Base-by-base conservation (phyloP, 176 grass and related monocot species). In the Phoenix roebelenii region DNA sequence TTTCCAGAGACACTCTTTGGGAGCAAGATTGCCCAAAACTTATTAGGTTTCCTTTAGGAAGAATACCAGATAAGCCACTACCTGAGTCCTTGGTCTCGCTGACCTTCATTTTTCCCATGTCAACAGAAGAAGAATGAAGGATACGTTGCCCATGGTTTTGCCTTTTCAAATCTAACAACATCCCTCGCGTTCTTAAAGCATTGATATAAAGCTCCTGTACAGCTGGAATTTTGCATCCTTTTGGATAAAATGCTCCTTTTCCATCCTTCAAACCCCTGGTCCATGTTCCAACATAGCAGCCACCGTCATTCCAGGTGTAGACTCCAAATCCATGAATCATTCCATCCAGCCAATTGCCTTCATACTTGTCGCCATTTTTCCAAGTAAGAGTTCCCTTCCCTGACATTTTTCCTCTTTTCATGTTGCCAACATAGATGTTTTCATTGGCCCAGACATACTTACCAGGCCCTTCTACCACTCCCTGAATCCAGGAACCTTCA, bases 241-340 rank as follows among this genome's bases (percentile, higher is more conserved):
- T 83, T n/a, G 87, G 81, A 68, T 92, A 98, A 67, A 98, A 92
- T 20, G 80, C 76, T 24, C 93, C 93, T 79, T 88, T 91, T 69
- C 87, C 93, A 70, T 98, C 93, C 71, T 98, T 98, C 59, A 98
- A 61, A 59, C 93, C 93, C 58, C 84, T 88, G 28, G 87, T 98
- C 93, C 93, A 98, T 15, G 84, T 92, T 63, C 93, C 87, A 28
- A 98, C 57, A 68, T 92, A 98, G 65, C 76, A 85, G 17, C 87
- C 84, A 16, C 84, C 85, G 51, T 72, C 84, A 44, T 75, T 75
- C 84, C 87, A 98, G 14, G 75, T 83, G 74, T 98, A 98, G 59
- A 92, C 83, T 63, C 93, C 93, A 68, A 77, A 80, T 3, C 93
- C 93, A 23, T 98, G 72, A 87, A 92, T 88, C 81, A 88, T 80